Conservation (phyloP, 805 yeast species). For the Ogataea ramenticola region DNA sequence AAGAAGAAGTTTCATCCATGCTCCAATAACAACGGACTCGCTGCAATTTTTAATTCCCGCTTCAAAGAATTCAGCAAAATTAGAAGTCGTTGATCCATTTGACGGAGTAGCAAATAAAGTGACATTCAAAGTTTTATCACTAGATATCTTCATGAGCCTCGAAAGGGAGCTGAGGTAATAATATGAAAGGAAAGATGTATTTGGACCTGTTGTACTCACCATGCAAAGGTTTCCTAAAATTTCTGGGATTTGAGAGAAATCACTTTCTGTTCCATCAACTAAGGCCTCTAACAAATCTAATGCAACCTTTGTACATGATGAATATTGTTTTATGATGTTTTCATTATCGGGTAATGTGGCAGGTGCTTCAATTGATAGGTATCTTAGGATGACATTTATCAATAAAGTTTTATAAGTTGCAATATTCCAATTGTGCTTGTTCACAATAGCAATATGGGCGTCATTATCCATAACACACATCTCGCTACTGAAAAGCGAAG, state of each 20-base stretch:
- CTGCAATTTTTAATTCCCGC: constrained; percentile 17
- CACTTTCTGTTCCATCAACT: constrained; percentile 50
- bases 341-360: not conserved
- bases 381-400: constrained; percentile 37
- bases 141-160: constrained; percentile 18
- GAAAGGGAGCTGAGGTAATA: constrained; percentile 18
- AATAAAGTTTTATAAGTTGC: constrained; percentile 59
- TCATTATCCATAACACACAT: constrained; percentile 47
- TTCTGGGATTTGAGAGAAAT: constrained; percentile 31
- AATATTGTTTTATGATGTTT: not conserved
- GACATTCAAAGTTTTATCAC: constrained; percentile 9
- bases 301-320: constrained; percentile 32
- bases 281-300: constrained; percentile 39
- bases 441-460: constrained; percentile 33
- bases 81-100: no score
- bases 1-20: constrained; percentile 21
- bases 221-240: constrained; percentile 11
- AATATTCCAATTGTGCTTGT: constrained; percentile 37
- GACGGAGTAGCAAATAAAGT: constrained; percentile 14
- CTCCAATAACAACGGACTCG: constrained; percentile 15
- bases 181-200: constrained; percentile 3
- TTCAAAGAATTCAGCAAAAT: constrained; percentile 18
- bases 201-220: not conserved
- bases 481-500: constrained; percentile 48
- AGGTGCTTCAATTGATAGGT: constrained; percentile 25